These are phyloP conservation scores for Flaveria linearis DNA, from an alignment of 129 eudicot species.

Conservation along the genomic window DNA sequence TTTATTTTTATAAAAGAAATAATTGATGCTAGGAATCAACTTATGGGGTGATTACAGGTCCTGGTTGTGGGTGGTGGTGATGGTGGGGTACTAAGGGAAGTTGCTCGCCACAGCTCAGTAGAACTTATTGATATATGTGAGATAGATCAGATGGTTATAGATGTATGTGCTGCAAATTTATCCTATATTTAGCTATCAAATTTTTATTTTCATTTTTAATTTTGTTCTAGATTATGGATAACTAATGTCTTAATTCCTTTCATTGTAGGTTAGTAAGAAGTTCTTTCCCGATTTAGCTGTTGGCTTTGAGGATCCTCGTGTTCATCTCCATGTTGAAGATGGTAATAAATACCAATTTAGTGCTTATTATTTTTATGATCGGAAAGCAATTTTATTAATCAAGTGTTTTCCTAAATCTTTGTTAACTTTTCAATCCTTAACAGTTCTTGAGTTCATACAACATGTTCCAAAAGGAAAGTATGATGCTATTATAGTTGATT, in stretches of 20 bases:
- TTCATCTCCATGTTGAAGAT: slow-evolving; percentile 84
- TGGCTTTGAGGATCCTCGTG: slow-evolving; percentile 97
- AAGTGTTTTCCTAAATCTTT: neutral
- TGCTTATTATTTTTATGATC: neutral
- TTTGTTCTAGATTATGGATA: neutral
- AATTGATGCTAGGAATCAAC: neutral
- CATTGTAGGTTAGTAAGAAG: slow-evolving; percentile 71
- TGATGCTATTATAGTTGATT: slow-evolving; percentile 87
- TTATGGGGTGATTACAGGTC: slow-evolving; percentile 52
- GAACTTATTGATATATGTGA: slow-evolving; percentile 88
- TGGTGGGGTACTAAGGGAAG: slow-evolving; percentile 96
- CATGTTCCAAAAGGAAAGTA: slow-evolving; percentile 73
- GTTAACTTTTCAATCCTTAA: slow-evolving; percentile 12
- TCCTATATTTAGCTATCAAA: neutral
- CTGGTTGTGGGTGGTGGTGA: slow-evolving; percentile 99
- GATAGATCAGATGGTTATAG: slow-evolving; percentile 96
- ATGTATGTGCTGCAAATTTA: slow-evolving; percentile 54
- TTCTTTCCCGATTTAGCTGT: slow-evolving; percentile 81
- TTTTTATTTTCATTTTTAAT: neutral
- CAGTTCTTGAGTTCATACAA: slow-evolving; percentile 71
- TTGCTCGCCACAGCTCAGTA: slow-evolving; percentile 86
- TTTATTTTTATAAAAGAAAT: neutral
- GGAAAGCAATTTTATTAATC: neutral
- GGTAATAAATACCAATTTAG: slow-evolving; percentile 44
- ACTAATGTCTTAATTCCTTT: slow-evolving; percentile 10